Percentiles rank a stretch among this genome's conserved stretches.
Conservation (phyloP, 139 green algal genomes). For the Ettlia oleoabundans region DNA sequence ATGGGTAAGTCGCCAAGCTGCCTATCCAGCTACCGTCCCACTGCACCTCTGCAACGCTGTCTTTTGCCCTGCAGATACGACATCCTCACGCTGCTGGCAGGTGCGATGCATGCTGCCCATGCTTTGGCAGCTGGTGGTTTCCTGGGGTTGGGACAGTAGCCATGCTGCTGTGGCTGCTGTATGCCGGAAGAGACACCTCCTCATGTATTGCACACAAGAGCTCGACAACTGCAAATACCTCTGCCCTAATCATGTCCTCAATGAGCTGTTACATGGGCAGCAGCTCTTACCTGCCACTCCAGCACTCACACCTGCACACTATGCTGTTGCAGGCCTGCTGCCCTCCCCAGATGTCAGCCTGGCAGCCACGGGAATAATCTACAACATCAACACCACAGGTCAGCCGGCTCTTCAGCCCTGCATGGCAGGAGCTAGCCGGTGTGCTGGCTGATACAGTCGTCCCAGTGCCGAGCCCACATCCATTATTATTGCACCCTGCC, state of each 20-base stretch:
- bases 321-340: slow-evolving; percentile 15
- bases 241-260: too few relatives aligned
- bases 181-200: neutral
- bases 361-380: slow-evolving; percentile 9
- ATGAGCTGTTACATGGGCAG: too few relatives aligned
- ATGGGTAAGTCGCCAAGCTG: too few relatives aligned
- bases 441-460: too few relatives aligned
- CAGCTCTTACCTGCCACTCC: neutral
- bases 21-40: too few relatives aligned
- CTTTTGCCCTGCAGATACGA: slow-evolving; percentile 1
- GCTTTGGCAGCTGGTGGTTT: neutral
- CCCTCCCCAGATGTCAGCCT: neutral
- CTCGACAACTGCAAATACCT: too few relatives aligned
- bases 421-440: too few relatives aligned
- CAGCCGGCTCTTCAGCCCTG: neutral
- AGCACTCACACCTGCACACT: neutral
- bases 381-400: slow-evolving; percentile 5
- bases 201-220: too few relatives aligned
- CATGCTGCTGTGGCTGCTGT: neutral
- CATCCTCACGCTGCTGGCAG: slow-evolving; percentile 19
- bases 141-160: too few relatives aligned
- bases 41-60: neutral
- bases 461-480: too few relatives aligned
- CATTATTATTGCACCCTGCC: too few relatives aligned
- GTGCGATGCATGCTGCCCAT: neutral